Evolutionary conservation across 1,284 basidiomycete species (phyloP).

Genomic region (Ganoderma multipileum): DNA sequence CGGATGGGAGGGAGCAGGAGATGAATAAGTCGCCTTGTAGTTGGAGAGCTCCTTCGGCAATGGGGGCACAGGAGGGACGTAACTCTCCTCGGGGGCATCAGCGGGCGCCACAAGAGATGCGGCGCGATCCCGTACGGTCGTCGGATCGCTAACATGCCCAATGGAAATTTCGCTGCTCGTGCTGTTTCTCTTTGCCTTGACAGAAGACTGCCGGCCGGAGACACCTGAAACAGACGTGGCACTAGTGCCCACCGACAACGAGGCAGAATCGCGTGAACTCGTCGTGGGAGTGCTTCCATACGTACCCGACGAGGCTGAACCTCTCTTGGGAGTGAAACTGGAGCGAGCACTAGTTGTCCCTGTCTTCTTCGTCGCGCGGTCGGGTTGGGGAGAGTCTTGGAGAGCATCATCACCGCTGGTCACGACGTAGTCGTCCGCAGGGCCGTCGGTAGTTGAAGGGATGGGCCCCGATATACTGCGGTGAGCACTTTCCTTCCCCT

Average conservation of each 20-base stretch:
- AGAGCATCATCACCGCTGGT: slow-evolving; percentile 58
- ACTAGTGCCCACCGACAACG: slow-evolving; percentile 77
- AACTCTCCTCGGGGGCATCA: slow-evolving; percentile 64
- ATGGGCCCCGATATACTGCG: slow-evolving; percentile 46
- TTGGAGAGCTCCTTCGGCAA: slow-evolving; percentile 89
- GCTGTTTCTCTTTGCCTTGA: slow-evolving; percentile 75
- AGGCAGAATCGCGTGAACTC: slow-evolving; percentile 84
- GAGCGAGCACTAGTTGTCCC: slow-evolving; percentile 60
- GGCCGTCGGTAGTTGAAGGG: slow-evolving; percentile 45
- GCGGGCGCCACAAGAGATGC: slow-evolving; percentile 61
- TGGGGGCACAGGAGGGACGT: slow-evolving; percentile 95
- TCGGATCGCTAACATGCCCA: slow-evolving; percentile 69
- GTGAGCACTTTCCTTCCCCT: slow-evolving; percentile 38
- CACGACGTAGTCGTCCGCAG: slow-evolving; percentile 46
- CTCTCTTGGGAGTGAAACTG: slow-evolving; percentile 83
- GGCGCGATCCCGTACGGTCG: slow-evolving; percentile 69
- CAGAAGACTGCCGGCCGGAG: slow-evolving; percentile 69
- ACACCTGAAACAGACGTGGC: slow-evolving; percentile 74
- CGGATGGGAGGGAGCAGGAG: slow-evolving; percentile 58
- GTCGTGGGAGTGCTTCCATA: slow-evolving; percentile 77
- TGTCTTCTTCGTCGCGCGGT: slow-evolving; percentile 73
- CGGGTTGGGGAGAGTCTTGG: slow-evolving; percentile 47
- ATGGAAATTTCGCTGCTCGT: slow-evolving; percentile 87
- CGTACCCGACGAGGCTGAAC: slow-evolving; percentile 88
- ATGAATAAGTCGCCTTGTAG: slow-evolving; percentile 63